phyloP scores from a whole-genome alignment of 805 yeast genomes.

The Clavispora asparagi region DNA sequence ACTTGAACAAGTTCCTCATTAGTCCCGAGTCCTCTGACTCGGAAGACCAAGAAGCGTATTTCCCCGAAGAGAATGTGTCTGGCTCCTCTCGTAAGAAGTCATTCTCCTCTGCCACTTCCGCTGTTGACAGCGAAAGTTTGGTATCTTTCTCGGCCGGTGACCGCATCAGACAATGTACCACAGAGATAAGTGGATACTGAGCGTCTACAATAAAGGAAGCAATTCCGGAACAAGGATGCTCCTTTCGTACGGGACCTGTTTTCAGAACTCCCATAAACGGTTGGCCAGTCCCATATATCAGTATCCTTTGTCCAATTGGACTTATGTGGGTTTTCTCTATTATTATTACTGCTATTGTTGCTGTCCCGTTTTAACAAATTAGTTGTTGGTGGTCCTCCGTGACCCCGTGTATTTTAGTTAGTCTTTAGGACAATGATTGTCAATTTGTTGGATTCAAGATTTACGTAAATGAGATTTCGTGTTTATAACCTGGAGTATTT shows the following conservation, averaged over 20 bases:
- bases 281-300: not conserved
- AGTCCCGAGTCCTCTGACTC: slow-evolving; percentile 24
- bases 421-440: not conserved
- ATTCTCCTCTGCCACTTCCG: slow-evolving; percentile 9
- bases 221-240: not conserved
- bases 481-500: slow-evolving; percentile 1
- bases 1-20: slow-evolving; percentile 16
- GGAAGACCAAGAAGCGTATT: slow-evolving; percentile 13
- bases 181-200: slow-evolving; percentile 28
- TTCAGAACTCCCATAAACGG: not conserved
- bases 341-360: not conserved
- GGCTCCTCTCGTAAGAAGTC: slow-evolving; percentile 12
- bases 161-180: slow-evolving; percentile 34
- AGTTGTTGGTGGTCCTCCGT: not conserved
- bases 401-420: slow-evolving; percentile 1
- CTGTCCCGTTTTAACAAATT: not conserved
- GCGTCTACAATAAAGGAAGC: too few relatives aligned
- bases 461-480: not conserved
- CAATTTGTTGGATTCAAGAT: not conserved
- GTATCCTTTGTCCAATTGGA: not conserved
- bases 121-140: slow-evolving; percentile 31
- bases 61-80: slow-evolving; percentile 1
- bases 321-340: not conserved
- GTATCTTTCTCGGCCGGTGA: slow-evolving; percentile 36
- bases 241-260: not conserved